Evolutionary conservation across 371 early-diverging fungal genomes (phyloP), one percentile per base, ranked within the genome.

Genomic region (Mortierella sp.): DNA sequence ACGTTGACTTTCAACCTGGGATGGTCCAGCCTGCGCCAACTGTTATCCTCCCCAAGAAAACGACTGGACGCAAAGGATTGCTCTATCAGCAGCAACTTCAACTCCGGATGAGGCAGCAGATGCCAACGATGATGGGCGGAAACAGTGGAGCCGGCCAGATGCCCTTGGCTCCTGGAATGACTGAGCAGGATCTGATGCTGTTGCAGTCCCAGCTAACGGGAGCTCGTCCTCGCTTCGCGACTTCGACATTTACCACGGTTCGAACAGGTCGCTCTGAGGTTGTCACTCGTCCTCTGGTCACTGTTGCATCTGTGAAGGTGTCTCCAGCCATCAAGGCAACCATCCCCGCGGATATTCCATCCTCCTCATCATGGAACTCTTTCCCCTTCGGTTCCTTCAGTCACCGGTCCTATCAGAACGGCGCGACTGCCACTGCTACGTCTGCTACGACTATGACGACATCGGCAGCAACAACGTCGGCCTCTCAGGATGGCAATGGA

Each of bases 41-140:
- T 8, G 66, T 68, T 8, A 75, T 78, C 41, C 24, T 78, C 43
- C 83, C 83, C 8, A 82, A 82, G 58, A 67, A 73, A 11, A 82
- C 78, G 6, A 82, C 83, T 0, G 78, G 78, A 1, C 71, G 78
- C 10, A 80, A 80, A 40, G 81, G 81, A 11, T 9, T 80, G 16
- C 47, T 80, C 8, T 48, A 68, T 45, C 80, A 73, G n/a, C 76
- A 76, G 31, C 80, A 78, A 24, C 53, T 70, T 47, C 80, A 80
- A 31, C 45, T 64, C 26, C 73, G 61, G 26, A 67, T 53, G 53
- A 67, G 41, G 1, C 70, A 66, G 24, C 71, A 70, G 45, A 41
- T 63, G 47, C 22, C 24, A 29, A 24, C 26, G 68, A 55, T 4
- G 72, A 50, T 24, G 2, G 55, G 55, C 14, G 29, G 55, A 5